Base-by-base conservation (phyloP, 306 rosid genomes). In the Vicia faba region DNA sequence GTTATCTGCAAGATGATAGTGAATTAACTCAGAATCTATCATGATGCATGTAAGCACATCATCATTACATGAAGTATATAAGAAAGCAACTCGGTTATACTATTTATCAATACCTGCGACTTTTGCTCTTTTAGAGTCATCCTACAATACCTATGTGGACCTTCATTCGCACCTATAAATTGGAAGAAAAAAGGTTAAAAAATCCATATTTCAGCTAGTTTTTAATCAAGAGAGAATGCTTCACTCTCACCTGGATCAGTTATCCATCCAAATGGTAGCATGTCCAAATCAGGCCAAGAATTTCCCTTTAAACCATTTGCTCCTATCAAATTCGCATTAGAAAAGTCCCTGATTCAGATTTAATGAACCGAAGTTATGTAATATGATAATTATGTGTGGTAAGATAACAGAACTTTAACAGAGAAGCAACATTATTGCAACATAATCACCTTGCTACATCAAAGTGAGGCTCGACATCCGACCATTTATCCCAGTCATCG, bases 231-330 rank as follows among this genome's bases (percentile, higher is more conserved):
- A 49, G 23, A 16, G 55, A 18, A 49, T 8, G 26, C 12, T 18
- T 49, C 55, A 49, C 5, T 49, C n/a, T 72, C 39, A 90, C 99
- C 99, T 79, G 84, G 70, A 79, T 84, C 84, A 40, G 92, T 88
- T 65, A 93, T 88, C 96, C 91, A 86, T 73, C 99, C 99, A 35
- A 90, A 69, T n/a, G 99, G 99, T 48, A 93, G 87, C 99, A 90
- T 93, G 78, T 93, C 99, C 85, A 90, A 74, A 83, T 93, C 96
- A 54, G 99, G 99, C 99, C 99, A 93, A n/a, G 99, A 93, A 46
- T 65, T 86, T 69, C 97, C 99, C 51, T 79, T 74, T 78, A 93
- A 70, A 64, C 97, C 96, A 18, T 79, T 65, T 68, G 79, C 80
- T 46, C 97, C 99, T 31, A 86, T 85, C 99, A 90, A 77, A 59